phyloP scores from a whole-genome alignment of 2,329 filamentous ascomycete genomes.

The Didymella pomorum region DNA sequence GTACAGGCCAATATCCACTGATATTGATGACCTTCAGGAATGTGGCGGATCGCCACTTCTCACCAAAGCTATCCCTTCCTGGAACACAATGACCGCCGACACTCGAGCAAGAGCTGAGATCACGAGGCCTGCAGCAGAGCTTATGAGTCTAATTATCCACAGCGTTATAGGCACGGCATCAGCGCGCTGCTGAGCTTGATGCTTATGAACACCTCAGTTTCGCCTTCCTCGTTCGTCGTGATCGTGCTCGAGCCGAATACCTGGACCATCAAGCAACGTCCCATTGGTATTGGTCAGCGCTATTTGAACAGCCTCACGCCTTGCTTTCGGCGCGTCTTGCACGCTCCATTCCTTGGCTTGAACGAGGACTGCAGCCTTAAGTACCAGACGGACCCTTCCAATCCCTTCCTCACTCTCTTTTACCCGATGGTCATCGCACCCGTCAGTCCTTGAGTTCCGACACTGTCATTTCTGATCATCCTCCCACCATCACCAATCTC shows the following conservation, averaged over 20 bases:
- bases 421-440: background rate
- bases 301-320: slow-evolving; percentile 1
- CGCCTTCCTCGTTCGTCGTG: background rate
- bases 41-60: background rate
- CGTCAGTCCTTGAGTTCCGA: background rate
- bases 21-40: background rate
- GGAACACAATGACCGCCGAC: background rate
- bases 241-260: background rate
- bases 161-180: background rate
- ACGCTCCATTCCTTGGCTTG: background rate
- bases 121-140: background rate
- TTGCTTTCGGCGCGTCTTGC: slow-evolving; percentile 7
- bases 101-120: background rate
- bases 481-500: background rate
- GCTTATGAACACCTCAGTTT: background rate
- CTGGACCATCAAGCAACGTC: background rate
- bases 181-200: background rate
- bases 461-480: slow-evolving; percentile 2
- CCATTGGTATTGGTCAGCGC: background rate
- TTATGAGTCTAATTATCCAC: too few species aligned
- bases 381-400: background rate
- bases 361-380: background rate
- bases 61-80: background rate
- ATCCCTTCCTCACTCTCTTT: background rate
- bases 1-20: background rate